Base-by-base conservation (phyloP, 768 basidiomycete species). In the Candolleomyces aberdarensis region DNA sequence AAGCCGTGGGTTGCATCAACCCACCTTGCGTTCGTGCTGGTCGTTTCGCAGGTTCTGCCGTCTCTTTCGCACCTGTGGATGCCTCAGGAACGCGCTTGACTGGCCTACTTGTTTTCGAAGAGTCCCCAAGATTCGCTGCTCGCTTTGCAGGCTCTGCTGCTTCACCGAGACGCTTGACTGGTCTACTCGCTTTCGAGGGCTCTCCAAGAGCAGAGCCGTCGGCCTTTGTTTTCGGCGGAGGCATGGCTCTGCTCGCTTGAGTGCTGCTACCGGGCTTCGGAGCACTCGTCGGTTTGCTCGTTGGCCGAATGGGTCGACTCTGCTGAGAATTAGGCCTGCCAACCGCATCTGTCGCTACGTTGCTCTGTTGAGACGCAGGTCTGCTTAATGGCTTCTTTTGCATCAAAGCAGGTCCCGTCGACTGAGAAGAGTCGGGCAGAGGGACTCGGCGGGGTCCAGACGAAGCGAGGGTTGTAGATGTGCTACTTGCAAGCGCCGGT, bases 361-460 rank as follows among this genome's bases (percentile, higher is more conserved):
- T 26, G 10, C 41, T 20, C 36, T 54, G 11, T 11, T 43, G 15
- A 3, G 52, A 15, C 19, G 32, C 8, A 32, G 50, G 48, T 50
- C 54, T 19, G 51, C 49, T 43, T 20, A 22, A 3, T 11, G 51
- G 41, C n/a, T 11, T 48, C 46, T 17, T 39, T 17, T 29, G 53
- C 26, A n/a, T 36, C 36, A 36, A 39, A 43, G 15, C 44, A 29
- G 39, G 56, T 36, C 56, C 26, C 48, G 56, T 57, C 3, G 52
- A 47, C 17, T 58, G 51, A 13, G 54, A 55, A 17, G 60, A 29
- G 14, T 41, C 29, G 22, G 60, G 60, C 20, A 58, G 57, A 29
- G 54, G 70, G 66, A 73, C 64, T 13, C 72, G 67, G 15, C 69
- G 62, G 7, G 72, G 70, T 31, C 72, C 72, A 17, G 64, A 62